These are phyloP conservation scores for Tuber umbilicatum DNA, from an alignment of 495 filamentous ascomycete species.

Conservation along the genomic window DNA sequence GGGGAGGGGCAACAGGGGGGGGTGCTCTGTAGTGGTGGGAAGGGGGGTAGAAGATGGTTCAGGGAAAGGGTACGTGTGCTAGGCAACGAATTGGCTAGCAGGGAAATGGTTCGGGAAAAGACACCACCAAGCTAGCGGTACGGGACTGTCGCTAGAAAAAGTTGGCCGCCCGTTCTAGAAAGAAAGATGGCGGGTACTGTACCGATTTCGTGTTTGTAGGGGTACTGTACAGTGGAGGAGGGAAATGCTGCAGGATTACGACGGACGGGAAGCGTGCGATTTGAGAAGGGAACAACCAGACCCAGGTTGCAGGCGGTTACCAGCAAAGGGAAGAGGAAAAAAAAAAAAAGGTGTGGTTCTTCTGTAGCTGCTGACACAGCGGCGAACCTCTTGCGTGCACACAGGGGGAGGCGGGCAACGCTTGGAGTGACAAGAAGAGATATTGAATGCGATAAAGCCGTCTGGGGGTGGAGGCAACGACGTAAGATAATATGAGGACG, in stretches of 20 bases:
- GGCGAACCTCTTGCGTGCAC: constrained; percentile 37
- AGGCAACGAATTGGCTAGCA: constrained; percentile 27
- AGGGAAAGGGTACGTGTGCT: constrained; percentile 40
- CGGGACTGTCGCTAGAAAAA: constrained; percentile 39
- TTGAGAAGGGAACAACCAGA: constrained; percentile 19
- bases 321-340: constrained; percentile 8
- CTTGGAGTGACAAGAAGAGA: neutral
- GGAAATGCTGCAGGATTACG: constrained; percentile 38
- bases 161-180: constrained; percentile 33
- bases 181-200: constrained; percentile 20
- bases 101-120: constrained; percentile 31
- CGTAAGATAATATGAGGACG: neutral
- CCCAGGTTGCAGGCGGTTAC: constrained; percentile 31
- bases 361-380: constrained; percentile 36
- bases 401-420: constrained; percentile 15
- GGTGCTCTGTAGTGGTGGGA: constrained; percentile 25
- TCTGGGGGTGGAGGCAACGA: neutral
- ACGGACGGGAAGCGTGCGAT: constrained; percentile 32
- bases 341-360: constrained; percentile 21
- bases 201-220: constrained; percentile 30
- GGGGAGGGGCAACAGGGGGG: constrained; percentile 28
- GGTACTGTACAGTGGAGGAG: constrained; percentile 3
- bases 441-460: neutral
- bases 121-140: constrained; percentile 37
- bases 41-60: constrained; percentile 32